Evolutionary conservation across 306 rosid genomes (phyloP).

Genomic region (Hylodesmum podocarpum): DNA sequence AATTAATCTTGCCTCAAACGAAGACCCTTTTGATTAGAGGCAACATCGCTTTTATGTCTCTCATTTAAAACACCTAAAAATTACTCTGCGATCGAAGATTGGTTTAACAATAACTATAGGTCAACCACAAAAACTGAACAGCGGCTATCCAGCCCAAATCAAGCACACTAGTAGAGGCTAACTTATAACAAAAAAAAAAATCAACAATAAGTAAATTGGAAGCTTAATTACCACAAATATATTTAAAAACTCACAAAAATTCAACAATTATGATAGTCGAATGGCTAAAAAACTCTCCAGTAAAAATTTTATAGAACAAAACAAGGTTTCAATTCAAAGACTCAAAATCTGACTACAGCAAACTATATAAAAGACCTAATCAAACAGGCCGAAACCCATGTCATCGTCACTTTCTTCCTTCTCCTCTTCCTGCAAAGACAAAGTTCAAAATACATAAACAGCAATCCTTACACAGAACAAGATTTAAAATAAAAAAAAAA

Average conservation of each 20-base stretch:
- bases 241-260: constrained; percentile 14
- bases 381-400: constrained; percentile 62
- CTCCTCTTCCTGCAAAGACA: constrained; percentile 53
- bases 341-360: constrained; percentile 8
- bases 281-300: neutral
- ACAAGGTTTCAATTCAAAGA: neutral
- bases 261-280: constrained; percentile 20
- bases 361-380: constrained; percentile 35
- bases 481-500: too few relatives aligned
- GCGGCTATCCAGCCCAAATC: neutral
- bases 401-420: constrained; percentile 74
- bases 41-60: too few relatives aligned
- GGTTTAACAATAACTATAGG: neutral
- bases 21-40: too few relatives aligned
- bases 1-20: too few relatives aligned
- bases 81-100: neutral
- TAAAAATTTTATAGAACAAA: constrained; percentile 17
- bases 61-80: too few relatives aligned
- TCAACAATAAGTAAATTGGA: neutral
- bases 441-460: neutral
- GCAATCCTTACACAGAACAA: neutral
- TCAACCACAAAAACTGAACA: neutral
- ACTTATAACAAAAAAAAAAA: too few relatives aligned
- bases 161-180: too few relatives aligned
- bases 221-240: neutral